phyloP scores from a whole-genome alignment of 768 basidiomycete species.

The Leucocoprinus birnbaumii region DNA sequence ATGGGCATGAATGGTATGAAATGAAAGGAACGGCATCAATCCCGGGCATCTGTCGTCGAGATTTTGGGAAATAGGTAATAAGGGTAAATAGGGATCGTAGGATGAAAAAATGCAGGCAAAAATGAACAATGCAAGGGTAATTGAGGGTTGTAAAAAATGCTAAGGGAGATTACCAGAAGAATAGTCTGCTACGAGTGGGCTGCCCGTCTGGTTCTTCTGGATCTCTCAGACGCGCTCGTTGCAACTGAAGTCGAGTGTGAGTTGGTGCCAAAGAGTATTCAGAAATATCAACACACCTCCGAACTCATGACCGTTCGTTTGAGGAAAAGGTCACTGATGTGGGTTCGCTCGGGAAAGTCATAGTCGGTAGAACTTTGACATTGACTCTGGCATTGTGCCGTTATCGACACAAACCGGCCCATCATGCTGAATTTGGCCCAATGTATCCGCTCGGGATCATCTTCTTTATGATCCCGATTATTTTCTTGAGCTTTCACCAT shows the following conservation, averaged over 20 bases:
- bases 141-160: too few relatives aligned
- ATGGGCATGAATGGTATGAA: neutral
- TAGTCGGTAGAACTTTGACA: conserved; percentile 63
- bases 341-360: conserved; percentile 52
- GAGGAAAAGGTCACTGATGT: conserved; percentile 54
- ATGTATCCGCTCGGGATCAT: conserved; percentile 73
- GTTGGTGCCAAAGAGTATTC: neutral
- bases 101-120: too few relatives aligned
- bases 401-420: conserved; percentile 78
- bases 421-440: conserved; percentile 97
- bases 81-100: too few relatives aligned
- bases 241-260: conserved; percentile 45
- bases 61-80: neutral
- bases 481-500: conserved; percentile 85
- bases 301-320: conserved; percentile 62
- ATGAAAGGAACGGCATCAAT: neutral
- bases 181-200: conserved; percentile 48
- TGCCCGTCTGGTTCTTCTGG: conserved; percentile 37
- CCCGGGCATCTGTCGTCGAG: neutral
- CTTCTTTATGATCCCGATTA: conserved; percentile 67
- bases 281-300: conserved; percentile 42
- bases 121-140: too few relatives aligned
- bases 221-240: conserved; percentile 59
- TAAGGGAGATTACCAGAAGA: conserved; percentile 32
- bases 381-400: conserved; percentile 74